Base-by-base conservation (phyloP, 2,329 filamentous ascomycete species). In the Arthrinium phaeospermum region DNA sequence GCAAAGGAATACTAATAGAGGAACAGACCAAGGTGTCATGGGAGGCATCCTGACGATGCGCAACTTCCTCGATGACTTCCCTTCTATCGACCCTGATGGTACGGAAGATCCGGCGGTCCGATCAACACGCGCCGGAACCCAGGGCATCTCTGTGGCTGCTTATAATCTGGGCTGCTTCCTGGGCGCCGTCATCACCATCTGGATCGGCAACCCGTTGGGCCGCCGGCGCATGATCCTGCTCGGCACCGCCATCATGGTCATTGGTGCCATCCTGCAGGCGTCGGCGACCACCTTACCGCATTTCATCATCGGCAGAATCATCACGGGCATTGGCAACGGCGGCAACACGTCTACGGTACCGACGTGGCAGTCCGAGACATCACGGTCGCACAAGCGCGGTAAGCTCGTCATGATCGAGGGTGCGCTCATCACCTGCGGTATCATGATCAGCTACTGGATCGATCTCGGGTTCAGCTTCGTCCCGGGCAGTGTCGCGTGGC, bases 21-120 rank as follows among this genome's bases (percentile, higher is more conserved):
- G 10, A n/a, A 14, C 87, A 91, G 92, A 94, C 80, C 91, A 93
- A 81, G 91, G 92, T 78, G 91, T 94, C 13, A 94, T 93, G 87
- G 93, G 91, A 67, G 91, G 91, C 72, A 90, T 96, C 75, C 84
- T 96, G 72, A 94, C 92, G 3, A 87, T 95, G 77, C 82, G 87
- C 27, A 86, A 86, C 13, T 94, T 93, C 76, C 83, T 90, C 2
- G 76, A 80, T 2, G 81, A 83, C 22, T 91, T 91, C 75, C 89
- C 88, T 0, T 78, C 83, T 49, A 88, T 90, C 74, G 86, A 90
- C 77, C 85, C 87, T 5, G 79, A 83, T 16, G 79, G 81, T 34
- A 77, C 79, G 0, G 73, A 75, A 47, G 79, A 80, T 51, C 73
- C 74, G 12, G 46, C 77, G 1, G 78, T 84, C 71, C 80, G 80